These are phyloP conservation scores for Athelia sp. DNA, from an alignment of 1,284 basidiomycete genomes.

Conservation along the genomic window DNA sequence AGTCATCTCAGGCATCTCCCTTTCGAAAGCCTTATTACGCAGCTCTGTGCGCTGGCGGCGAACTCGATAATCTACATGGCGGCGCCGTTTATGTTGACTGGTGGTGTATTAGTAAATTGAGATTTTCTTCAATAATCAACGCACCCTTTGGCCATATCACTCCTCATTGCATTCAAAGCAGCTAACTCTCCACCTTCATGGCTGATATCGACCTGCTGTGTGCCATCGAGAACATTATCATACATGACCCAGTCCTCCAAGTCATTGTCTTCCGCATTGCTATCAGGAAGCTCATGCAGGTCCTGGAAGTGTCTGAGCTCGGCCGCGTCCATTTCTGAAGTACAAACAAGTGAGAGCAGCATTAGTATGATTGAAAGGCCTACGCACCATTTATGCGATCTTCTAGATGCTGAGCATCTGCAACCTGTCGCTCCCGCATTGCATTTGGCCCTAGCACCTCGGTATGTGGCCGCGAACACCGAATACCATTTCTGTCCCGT, in stretches of 20 bases:
- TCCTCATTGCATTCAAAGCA: not conserved
- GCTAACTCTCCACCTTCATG: slow-evolving; percentile 5
- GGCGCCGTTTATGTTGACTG: not conserved
- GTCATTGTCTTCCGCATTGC: no score
- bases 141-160: not conserved
- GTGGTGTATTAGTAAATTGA: not conserved
- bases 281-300: no score
- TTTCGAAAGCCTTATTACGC: not conserved
- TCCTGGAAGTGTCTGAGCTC: no score
- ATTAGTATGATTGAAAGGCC: no score
- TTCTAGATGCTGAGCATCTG: no score
- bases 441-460: no score
- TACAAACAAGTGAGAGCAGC: no score
- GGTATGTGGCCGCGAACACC: no score
- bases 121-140: not conserved
- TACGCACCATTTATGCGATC: no score
- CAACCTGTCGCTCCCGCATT: no score
- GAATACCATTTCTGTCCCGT: no score
- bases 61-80: not conserved
- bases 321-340: no score
- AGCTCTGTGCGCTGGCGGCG: not conserved
- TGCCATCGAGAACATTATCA: slow-evolving; percentile 3
- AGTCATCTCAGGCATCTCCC: not conserved
- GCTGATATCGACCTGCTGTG: slow-evolving; percentile 1
- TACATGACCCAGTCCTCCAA: not conserved